Percentiles rank a stretch among this genome's conserved stretches.
Evolutionary conservation across 345 rosid species (phyloP).

Genomic region (Eutrema yunnanense): DNA sequence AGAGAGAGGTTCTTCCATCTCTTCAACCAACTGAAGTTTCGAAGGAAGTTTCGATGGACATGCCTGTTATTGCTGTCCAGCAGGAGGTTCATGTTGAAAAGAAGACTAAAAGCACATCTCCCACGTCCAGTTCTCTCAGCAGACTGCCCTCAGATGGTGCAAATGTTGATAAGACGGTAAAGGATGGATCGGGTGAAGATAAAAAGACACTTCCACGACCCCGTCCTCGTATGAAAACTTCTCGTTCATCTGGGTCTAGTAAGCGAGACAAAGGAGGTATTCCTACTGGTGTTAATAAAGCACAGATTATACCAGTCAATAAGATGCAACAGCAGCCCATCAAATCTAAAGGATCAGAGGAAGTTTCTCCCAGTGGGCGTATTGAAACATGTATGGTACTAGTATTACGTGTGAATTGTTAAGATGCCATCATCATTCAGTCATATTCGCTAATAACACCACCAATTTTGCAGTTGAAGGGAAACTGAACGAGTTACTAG

Average conservation of each 20-base stretch:
- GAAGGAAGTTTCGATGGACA: constrained; percentile 10
- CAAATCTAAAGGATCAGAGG: constrained; percentile 56
- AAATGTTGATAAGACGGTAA: constrained; percentile 38
- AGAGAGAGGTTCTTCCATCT: constrained; percentile 25
- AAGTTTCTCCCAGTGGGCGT: constrained; percentile 60
- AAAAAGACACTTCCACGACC: constrained; percentile 45
- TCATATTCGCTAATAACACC: not conserved
- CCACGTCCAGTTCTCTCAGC: constrained; percentile 23
- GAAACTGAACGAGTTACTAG: constrained; percentile 94
- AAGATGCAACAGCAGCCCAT: constrained; percentile 44
- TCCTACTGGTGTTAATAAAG: constrained; percentile 43
- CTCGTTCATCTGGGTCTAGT: constrained; percentile 40
- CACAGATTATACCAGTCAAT: constrained; percentile 36
- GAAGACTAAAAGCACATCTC: constrained; percentile 29
- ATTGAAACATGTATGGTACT: constrained; percentile 71
- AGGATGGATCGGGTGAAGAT: constrained; percentile 37
- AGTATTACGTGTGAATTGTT: not conserved
- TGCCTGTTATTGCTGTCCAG: constrained; percentile 31
- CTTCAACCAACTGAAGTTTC: constrained; percentile 28
- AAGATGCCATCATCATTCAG: not conserved
- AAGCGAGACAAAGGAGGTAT: constrained; percentile 53
- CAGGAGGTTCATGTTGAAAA: constrained; percentile 35
- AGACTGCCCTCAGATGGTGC: constrained; percentile 35
- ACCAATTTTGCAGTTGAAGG: constrained; percentile 66
- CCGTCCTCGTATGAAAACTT: constrained; percentile 51